phyloP scores from a whole-genome alignment of 2,329 filamentous ascomycete species.

The Arthroderma sp. region DNA sequence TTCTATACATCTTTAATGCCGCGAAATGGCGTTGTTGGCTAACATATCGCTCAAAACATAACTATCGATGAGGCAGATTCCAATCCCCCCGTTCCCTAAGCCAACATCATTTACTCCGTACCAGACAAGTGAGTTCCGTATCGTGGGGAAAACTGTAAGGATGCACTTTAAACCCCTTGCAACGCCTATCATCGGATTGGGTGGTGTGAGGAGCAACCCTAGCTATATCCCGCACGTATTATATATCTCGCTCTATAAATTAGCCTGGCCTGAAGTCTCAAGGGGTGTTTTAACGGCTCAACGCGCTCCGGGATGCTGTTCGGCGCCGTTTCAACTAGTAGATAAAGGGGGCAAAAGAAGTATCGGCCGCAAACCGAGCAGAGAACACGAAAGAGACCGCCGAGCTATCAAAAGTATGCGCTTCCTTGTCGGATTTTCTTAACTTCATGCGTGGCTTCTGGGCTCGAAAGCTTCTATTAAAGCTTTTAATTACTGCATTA shows the following conservation, averaged over 20 bases:
- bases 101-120: neutral
- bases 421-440: neutral
- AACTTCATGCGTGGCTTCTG: neutral
- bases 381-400: no score
- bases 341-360: neutral
- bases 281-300: neutral
- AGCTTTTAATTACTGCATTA: neutral
- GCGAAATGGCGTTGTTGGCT: neutral
- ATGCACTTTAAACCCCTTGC: neutral
- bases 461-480: neutral
- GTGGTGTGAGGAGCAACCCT: no score
- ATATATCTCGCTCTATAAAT: neutral
- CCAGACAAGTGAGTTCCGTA: no score
- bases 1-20: neutral
- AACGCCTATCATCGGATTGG: conserved; percentile 1
- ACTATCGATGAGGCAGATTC: neutral
- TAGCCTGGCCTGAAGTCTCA: neutral
- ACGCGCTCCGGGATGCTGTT: neutral
- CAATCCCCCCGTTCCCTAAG: neutral
- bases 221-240: neutral
- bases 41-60: neutral
- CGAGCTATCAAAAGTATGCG: neutral
- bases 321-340: neutral
- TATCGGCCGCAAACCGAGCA: neutral
- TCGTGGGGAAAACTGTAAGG: neutral